Base-by-base conservation (phyloP, 176 grass and related monocot species). In the Aegilops speltoides region DNA sequence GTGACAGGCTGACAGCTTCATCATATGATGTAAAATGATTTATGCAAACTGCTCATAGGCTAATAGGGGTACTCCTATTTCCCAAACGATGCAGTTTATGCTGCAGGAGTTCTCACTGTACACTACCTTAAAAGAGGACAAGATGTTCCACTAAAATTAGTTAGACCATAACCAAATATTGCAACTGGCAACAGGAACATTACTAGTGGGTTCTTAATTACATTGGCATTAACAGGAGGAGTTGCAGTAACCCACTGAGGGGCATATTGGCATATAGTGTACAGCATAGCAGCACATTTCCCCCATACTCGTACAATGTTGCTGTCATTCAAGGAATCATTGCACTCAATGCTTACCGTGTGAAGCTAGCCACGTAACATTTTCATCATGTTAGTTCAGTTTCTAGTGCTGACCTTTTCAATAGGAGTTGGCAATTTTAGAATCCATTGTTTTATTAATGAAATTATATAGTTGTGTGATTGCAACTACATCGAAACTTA, bases 61-160 rank as follows among this genome's bases (percentile, higher is more conserved):
- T 46, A 46, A 46, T 15, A 17, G 4, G 15, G 75, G 20, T 64
- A n/a, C n/a, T n/a, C n/a, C n/a, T n/a, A 66, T 33, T 84, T 74
- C 57, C 20, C 13, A 31, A 46, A 17, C 2, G 64, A 57, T 79
- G 32, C 41, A 37, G 17, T 40, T 78, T 72, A 41, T 26, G 8
- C 12, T 79, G n/a, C 29, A 84, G 13, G 48, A 41, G 24, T 86
- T 37, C 20, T 28, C 33, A 73, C 7, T 76, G 8, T 50, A 50
- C 14, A 46, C n/a, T 83, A 79, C 43, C 82, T 79, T 79, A 40
- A 73, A 73, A 34, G 15, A 29, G 5, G 72, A 59, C 26, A 78
- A 32, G 71, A 83, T 61, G 8, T 8, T 14, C 10, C 23, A 65
- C 31, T 50, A 26, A 73, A n/a, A 25, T 34, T 76, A 76, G 26